A percentile compares a stretch with the other conserved stretches of the same genome.
phyloP scores from a whole-genome alignment of 164 flowering plant species.

The Euptelea pleiosperma region DNA sequence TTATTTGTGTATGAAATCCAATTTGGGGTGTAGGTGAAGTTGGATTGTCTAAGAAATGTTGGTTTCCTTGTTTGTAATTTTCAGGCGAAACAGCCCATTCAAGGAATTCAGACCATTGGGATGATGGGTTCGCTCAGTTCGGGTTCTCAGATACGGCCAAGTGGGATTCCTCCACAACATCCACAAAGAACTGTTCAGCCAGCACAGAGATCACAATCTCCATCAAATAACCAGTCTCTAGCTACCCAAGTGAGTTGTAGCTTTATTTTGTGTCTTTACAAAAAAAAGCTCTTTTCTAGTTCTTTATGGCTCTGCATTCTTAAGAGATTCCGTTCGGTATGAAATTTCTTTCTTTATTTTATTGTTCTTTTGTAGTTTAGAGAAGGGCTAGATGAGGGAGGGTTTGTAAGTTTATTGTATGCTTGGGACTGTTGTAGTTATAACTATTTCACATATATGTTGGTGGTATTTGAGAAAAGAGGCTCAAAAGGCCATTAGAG shows the following conservation, averaged over 20 bases:
- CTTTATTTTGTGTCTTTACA: too few species aligned
- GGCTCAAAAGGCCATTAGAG: too few species aligned
- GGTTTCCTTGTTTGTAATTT: conserved; percentile 2
- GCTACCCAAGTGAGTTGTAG: conserved; percentile 51
- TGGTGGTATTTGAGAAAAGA: too few species aligned
- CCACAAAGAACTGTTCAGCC: conserved; percentile 58
- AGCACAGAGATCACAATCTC: conserved; percentile 44
- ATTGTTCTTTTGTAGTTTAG: too few species aligned
- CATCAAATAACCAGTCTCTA: conserved; percentile 40
- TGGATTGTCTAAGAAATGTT: not conserved
- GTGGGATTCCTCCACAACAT: conserved; percentile 39
- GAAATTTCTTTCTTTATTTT: not conserved
- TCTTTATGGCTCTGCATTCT: not conserved
- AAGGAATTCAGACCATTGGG: conserved; percentile 50
- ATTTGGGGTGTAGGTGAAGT: not conserved
- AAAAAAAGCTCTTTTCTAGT: too few species aligned
- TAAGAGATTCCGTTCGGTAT: not conserved
- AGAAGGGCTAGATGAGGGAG: too few species aligned
- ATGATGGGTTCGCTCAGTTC: conserved; percentile 52
- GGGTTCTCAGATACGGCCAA: conserved; percentile 52
- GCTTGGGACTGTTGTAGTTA: too few species aligned
- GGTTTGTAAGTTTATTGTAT: too few species aligned
- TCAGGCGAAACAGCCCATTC: conserved; percentile 49
- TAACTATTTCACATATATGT: too few species aligned
- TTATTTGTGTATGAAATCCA: not conserved